A percentile compares a stretch with the other conserved stretches of the same genome.
phyloP scores from a whole-genome alignment of 2,329 filamentous ascomycete species.

The Colletotrichum musicola region DNA sequence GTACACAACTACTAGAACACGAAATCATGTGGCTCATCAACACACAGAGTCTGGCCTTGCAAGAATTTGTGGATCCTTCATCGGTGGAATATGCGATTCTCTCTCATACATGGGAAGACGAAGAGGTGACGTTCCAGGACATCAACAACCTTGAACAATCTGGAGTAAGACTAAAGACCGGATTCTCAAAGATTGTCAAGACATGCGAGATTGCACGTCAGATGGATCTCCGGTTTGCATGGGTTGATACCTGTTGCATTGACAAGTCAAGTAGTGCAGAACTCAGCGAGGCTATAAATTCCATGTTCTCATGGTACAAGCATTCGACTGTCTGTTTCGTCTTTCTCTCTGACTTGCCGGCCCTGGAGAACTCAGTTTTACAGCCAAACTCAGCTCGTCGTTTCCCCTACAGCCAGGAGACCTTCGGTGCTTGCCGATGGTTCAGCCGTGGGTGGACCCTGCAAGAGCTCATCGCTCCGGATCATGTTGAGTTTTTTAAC shows the following conservation, averaged over 20 bases:
- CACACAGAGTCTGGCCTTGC: not conserved
- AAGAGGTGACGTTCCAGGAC: conserved; percentile 42
- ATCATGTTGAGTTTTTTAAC: not conserved
- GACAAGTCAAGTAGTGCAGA: conserved; percentile 43
- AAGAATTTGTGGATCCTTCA: not conserved
- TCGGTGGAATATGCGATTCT: conserved; percentile 41
- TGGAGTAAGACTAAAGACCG: not conserved
- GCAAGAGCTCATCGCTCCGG: conserved; percentile 2
- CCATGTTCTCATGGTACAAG: conserved; percentile 41
- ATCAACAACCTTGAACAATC: not conserved
- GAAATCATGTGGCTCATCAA: not conserved
- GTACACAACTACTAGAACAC: not conserved
- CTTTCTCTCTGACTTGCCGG: conserved; percentile 20
- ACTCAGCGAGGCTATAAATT: conserved; percentile 40
- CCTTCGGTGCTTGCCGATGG: not conserved
- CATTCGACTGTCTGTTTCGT: conserved; percentile 38
- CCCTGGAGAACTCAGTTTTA: not conserved
- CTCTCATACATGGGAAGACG: conserved; percentile 44
- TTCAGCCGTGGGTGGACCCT: not conserved
- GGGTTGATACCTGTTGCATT: conserved; percentile 45
- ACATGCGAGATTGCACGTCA: conserved; percentile 20
- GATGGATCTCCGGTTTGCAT: conserved; percentile 32
- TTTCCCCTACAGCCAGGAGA: not conserved
- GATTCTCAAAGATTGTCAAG: conserved; percentile 30
- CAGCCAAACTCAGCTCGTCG: too few species aligned